Evolutionary conservation across 1,284 basidiomycete genomes (phyloP).

Genomic region (Naganishia sp.): DNA sequence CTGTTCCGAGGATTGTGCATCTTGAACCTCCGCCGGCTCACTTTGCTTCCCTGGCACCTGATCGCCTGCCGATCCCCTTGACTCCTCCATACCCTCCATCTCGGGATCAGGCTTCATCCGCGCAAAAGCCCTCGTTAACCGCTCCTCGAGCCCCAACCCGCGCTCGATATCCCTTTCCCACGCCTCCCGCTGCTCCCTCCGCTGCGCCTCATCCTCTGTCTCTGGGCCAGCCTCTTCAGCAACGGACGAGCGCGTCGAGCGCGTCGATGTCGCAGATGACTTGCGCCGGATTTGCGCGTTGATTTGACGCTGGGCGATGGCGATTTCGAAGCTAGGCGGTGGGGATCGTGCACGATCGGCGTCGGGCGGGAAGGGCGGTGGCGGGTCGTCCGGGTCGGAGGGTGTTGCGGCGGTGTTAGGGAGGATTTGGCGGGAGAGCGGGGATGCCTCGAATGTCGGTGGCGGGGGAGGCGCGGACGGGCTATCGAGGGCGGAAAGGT

Average conservation of each 20-base stretch:
- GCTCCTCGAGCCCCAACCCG: slow-evolving; percentile 24
- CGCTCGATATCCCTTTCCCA: slow-evolving; percentile 22
- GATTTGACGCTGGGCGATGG: not conserved
- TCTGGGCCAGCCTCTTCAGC: not conserved
- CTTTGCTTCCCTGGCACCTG: no score
- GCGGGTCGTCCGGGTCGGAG: slow-evolving; percentile 13
- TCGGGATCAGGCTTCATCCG: slow-evolving; percentile 7
- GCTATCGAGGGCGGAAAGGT: not conserved
- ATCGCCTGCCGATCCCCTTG: no score
- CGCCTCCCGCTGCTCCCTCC: slow-evolving; percentile 17
- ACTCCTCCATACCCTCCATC: not conserved
- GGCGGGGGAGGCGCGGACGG: not conserved
- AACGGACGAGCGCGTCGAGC: slow-evolving; percentile 5
- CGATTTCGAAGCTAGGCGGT: slow-evolving; percentile 26
- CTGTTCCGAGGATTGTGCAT: no score
- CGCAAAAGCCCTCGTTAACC: slow-evolving; percentile 13
- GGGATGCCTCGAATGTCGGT: slow-evolving; percentile 4
- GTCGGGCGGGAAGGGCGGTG: slow-evolving; percentile 27
- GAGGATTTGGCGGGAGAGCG: not conserved
- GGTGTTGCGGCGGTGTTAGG: not conserved
- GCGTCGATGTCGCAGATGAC: not conserved
- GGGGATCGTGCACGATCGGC: slow-evolving; percentile 18
- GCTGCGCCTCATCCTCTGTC: slow-evolving; percentile 5
- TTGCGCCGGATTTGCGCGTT: not conserved
- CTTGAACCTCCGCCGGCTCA: no score